phyloP scores from a whole-genome alignment of 1,284 basidiomycete species.

The Sanghuangporus sanghuang region DNA sequence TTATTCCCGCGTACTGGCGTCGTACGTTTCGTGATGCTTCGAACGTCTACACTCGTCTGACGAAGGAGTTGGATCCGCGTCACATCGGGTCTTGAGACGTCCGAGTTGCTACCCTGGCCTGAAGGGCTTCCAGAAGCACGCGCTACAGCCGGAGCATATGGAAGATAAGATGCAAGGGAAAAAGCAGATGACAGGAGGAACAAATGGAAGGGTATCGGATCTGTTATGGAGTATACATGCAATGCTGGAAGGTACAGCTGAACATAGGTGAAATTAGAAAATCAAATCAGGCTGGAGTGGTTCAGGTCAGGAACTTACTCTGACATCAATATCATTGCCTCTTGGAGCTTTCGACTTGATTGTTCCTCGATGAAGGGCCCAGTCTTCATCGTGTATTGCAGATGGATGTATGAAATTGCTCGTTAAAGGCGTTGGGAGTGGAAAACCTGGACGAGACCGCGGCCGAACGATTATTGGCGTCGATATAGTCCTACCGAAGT shows the following conservation, averaged over 20 bases:
- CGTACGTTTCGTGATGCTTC: constrained; percentile 34
- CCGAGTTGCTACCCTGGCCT: constrained; percentile 18
- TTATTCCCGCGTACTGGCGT: constrained; percentile 37
- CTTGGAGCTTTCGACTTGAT: constrained; percentile 35
- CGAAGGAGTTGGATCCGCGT: constrained; percentile 60
- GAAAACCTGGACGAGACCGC: constrained; percentile 51
- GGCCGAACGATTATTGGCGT: constrained; percentile 64
- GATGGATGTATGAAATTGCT: constrained; percentile 28
- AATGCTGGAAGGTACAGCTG: constrained; percentile 52
- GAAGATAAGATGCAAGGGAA: constrained; percentile 55
- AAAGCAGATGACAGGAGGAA: constrained; percentile 47
- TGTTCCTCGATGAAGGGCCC: constrained; percentile 44
- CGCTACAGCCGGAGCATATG: constrained; percentile 44
- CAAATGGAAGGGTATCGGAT: constrained; percentile 63
- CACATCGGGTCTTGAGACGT: constrained; percentile 32
- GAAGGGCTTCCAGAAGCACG: constrained; percentile 19
- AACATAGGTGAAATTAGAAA: not conserved
- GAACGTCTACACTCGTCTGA: constrained; percentile 61
- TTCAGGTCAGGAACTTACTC: constrained; percentile 28
- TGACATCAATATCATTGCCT: constrained; percentile 40
- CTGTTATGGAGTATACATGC: constrained; percentile 49
- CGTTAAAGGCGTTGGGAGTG: constrained; percentile 45
- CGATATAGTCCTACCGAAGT: constrained; percentile 41
- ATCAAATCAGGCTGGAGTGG: not conserved
- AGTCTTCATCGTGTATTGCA: constrained; percentile 40